Base-by-base conservation (phyloP, 257 asterid species). In the Thymus mandschuricus region DNA sequence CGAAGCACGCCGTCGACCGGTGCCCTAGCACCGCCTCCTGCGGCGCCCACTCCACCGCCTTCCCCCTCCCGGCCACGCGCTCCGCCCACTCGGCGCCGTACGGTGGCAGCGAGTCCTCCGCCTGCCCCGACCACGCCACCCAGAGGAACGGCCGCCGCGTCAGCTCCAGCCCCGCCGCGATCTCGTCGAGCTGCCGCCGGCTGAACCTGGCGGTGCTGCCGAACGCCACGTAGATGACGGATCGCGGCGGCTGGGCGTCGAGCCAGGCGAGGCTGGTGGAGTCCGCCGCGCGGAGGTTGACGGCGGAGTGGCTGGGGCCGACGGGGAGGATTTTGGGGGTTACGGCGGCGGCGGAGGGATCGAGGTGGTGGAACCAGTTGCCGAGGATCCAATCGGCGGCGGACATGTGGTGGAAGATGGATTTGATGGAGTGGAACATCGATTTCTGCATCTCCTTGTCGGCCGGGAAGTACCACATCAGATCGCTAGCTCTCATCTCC, bases 11-110 rank as follows among this genome's bases (percentile, higher is more conserved):
- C 3, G 82, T 34, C 5, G 89, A 70, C 1, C 81, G 82, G 82
- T 87, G 91, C 41, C 76, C 77, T 15, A 87, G 51, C 10, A 89
- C 88, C 58, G 38, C 73, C 63, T 87, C 93, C 44, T 87, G 96
- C 1, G 87, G 87, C n/a, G 91, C 91, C 96, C 96, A 89, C 45
- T 87, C 89, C 0, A 87, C 91, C 12, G 86, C 31, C 62, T 80
- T 85, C 21, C 89, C 91, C 0, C 80, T 75, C 3, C 56, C 50
- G 9, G 49, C 81, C 52, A 81, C 83, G 3, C 88, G 66, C 1
- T 33, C 62, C 0, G 13, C 13, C 57, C 80, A 86, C 21, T 79
- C 84, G 0, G 21, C 34, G 1, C 78, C 61, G 69, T 60, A 75
- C 2, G 66, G 13, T 0, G 71, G 13, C 10, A 38, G 5, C 0